Evolutionary conservation across 192 early-diverging fungal species (phyloP), one percentile per base, ranked within the genome.

Genomic region (Oehlia diaphana): DNA sequence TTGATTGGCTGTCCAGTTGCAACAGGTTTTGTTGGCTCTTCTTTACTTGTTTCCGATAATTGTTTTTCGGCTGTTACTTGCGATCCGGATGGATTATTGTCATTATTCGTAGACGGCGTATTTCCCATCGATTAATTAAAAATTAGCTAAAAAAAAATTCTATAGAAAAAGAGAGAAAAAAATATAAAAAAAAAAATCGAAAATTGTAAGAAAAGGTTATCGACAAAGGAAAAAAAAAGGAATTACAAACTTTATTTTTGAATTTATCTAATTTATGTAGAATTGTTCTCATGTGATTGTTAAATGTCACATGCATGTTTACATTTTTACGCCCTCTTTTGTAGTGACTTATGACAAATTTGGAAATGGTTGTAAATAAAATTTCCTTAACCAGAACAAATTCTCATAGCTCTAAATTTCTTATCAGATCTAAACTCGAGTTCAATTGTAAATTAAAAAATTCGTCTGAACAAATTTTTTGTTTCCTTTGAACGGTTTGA

Each of bases 1-100:
- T 69, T 37, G n/a, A 73, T 73, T 53, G 49, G n/a, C 26, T 37
- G 72, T 26, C 39, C 49, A 28, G 72, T 47, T 16, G 39, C 44
- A 53, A 73, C 44, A 53, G 42, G 72, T n/a, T n/a, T 73, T 28
- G 35, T 53, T 13, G 39, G 72, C 23, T 73, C 72, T 50, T 23
- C 28, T 53, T 53, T n/a, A 26, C 9, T 49, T 26, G 19, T 8
- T 69, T 9, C 37, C 28, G 67, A 9, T 42, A 8, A 4, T 37
- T 10, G 19, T 19, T 21, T 37, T 37, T 69, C 35, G 0, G 7
- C 21, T 21, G 5, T 69, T 39, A 37, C 19, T 69, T 69, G 35
- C 19, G 12, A 16, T 21, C 37, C 19, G 19, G 19, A 10, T 69
- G 7, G 67, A 19, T 37, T 69, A 58, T 58, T 58, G 53, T 58